Evolutionary conservation across 371 early-diverging fungal species (phyloP).

Genomic region (Lichtheimia ornata): DNA sequence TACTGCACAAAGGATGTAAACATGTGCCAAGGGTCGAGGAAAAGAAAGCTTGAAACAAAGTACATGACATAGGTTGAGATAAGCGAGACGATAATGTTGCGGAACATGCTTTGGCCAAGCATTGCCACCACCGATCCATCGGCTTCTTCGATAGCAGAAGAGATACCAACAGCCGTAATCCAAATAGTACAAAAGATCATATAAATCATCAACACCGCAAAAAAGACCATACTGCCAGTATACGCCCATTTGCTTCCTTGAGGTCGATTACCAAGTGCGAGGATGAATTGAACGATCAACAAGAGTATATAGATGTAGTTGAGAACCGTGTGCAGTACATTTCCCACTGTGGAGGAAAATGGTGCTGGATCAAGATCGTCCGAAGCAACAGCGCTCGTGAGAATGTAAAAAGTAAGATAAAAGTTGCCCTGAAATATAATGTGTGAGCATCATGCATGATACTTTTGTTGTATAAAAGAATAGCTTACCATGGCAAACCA

Average conservation of each 20-base stretch:
- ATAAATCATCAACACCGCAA: constrained; percentile 58
- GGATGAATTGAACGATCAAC: constrained; percentile 66
- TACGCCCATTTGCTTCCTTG: constrained; percentile 76
- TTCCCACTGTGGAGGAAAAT: constrained; percentile 43
- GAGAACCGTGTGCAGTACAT: constrained; percentile 48
- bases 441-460: no score
- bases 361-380: constrained; percentile 31
- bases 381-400: constrained; percentile 37
- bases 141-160: constrained; percentile 33
- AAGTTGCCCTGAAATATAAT: constrained; percentile 59
- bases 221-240: constrained; percentile 46
- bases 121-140: constrained; percentile 23
- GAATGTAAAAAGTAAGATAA: constrained; percentile 73
- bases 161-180: constrained; percentile 52
- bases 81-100: constrained; percentile 61
- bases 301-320: constrained; percentile 63
- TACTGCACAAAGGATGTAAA: constrained; percentile 64
- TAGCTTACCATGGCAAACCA: constrained; percentile 71
- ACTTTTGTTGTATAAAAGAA: neutral
- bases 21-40: constrained; percentile 75
- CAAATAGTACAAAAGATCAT: constrained; percentile 60
- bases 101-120: constrained; percentile 45
- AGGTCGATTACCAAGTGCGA: constrained; percentile 82
- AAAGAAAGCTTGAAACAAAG: constrained; percentile 63
- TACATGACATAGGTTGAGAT: constrained; percentile 70